phyloP scores from a whole-genome alignment of 305 asterid species.

The Fraxinus sp. region DNA sequence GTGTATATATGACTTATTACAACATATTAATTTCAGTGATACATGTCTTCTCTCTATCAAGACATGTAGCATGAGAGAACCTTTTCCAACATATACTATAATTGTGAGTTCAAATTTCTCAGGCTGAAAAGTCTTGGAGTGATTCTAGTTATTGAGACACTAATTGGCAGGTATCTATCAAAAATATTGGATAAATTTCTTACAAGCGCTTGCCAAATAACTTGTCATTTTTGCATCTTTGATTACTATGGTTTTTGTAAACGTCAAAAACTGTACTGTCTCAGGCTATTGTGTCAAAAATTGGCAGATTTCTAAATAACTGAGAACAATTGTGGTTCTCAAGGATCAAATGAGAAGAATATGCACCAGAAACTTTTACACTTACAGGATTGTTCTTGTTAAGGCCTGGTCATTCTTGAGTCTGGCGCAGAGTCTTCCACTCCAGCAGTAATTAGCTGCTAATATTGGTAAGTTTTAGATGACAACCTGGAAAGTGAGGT shows the following conservation, averaged over 20 bases:
- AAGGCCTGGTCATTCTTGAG: not conserved
- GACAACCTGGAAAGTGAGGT: not conserved
- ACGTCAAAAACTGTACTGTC: not conserved
- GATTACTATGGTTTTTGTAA: not conserved
- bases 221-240: not conserved
- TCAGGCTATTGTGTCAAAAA: not conserved
- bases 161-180: not conserved
- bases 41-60: conserved; percentile 19
- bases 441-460: not conserved
- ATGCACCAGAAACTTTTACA: not conserved
- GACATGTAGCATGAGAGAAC: conserved; percentile 5
- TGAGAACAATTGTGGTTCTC: not conserved
- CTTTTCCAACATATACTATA: not conserved
- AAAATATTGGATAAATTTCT: not conserved
- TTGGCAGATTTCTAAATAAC: not conserved
- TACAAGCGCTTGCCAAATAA: not conserved
- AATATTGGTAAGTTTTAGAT: not conserved
- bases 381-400: not conserved
- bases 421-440: not conserved
- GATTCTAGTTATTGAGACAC: not conserved
- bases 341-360: not conserved
- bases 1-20: conserved; percentile 13
- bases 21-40: conserved; percentile 13
- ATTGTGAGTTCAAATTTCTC: not conserved
- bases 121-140: not conserved